These are phyloP conservation scores for Cardiospermum halicacabum DNA, from an alignment of 345 rosid genomes.

Conservation along the genomic window DNA sequence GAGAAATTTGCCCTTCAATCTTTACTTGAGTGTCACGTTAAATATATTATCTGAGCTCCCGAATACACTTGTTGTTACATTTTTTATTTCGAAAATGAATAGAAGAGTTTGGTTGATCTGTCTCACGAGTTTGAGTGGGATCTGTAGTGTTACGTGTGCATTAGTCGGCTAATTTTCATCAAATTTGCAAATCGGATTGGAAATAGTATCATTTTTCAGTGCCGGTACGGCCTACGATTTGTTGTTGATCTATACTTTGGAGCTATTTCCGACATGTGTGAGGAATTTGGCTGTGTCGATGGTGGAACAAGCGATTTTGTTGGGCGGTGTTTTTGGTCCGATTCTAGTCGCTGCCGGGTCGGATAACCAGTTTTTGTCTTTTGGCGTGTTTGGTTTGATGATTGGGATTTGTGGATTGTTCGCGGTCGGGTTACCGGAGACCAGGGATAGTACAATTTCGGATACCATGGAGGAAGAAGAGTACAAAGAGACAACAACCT, in stretches of 20 bases:
- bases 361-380: constrained; percentile 31
- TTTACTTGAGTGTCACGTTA: constrained; percentile 52
- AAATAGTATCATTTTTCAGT: constrained; percentile 49
- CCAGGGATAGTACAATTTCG: constrained; percentile 39
- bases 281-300: constrained; percentile 58
- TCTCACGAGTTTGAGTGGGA: constrained; percentile 38
- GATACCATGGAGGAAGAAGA: constrained; percentile 73
- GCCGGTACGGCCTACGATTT: constrained; percentile 44
- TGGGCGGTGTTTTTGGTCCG: constrained; percentile 55
- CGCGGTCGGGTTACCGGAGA: constrained; percentile 61
- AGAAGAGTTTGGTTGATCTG: constrained; percentile 35
- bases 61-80: too few species aligned
- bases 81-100: constrained; percentile 37
- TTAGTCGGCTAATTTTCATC: constrained; percentile 17
- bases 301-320: constrained; percentile 53
- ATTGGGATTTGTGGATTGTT: constrained; percentile 49
- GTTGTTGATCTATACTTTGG: constrained; percentile 44
- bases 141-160: constrained; percentile 38
- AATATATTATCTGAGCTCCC: constrained; percentile 69
- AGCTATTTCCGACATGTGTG: constrained; percentile 59
- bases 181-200: constrained; percentile 38
- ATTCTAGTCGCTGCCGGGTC: constrained; percentile 50
- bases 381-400: constrained; percentile 54
- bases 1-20: constrained; percentile 42
- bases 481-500: constrained; percentile 2